Conservation (phyloP, 2,329 filamentous ascomycete genomes). For the Aspergillus viridinutans region DNA sequence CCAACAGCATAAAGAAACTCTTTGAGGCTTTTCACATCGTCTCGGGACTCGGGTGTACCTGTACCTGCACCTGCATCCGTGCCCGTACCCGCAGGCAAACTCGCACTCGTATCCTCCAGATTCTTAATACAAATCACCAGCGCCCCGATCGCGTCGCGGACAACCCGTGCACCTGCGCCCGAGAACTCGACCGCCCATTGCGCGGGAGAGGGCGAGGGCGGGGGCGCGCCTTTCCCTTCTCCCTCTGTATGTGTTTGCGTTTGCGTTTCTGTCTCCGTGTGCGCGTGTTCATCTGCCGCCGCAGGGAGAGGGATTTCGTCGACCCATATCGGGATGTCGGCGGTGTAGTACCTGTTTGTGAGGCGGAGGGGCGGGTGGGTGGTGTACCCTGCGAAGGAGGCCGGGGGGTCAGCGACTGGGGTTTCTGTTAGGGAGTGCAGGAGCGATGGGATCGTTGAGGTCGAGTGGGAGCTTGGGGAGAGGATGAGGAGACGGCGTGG, state of each 20-base stretch:
- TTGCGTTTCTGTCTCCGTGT: background rate
- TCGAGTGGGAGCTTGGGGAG: constrained; percentile 33
- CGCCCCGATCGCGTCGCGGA: constrained; percentile 43
- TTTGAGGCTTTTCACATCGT: constrained; percentile 26
- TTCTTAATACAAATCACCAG: constrained; percentile 36
- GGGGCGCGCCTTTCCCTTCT: constrained; percentile 5
- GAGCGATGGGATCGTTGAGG: constrained; percentile 33
- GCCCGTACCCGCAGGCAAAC: no score
- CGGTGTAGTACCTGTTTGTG: constrained; percentile 42
- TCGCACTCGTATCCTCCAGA: constrained; percentile 11
- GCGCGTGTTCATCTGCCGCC: background rate
- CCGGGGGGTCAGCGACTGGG: constrained; percentile 19
- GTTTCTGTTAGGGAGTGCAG: constrained; percentile 35
- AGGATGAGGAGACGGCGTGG: constrained; percentile 42
- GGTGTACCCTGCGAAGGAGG: constrained; percentile 44
- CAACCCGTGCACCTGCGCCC: constrained; percentile 38
- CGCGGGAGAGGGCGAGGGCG: constrained; percentile 10
- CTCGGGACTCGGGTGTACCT: background rate
- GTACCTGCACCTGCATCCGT: no score
- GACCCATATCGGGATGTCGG: constrained; percentile 45
- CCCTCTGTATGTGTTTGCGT: constrained; percentile 1
- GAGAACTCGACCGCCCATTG: constrained; percentile 42
- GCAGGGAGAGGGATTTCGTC: constrained; percentile 38
- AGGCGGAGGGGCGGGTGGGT: constrained; percentile 41
- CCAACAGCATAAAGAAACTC: constrained; percentile 34